Base-by-base conservation (phyloP, 495 filamentous ascomycete genomes). In the Penicillium canariense region DNA sequence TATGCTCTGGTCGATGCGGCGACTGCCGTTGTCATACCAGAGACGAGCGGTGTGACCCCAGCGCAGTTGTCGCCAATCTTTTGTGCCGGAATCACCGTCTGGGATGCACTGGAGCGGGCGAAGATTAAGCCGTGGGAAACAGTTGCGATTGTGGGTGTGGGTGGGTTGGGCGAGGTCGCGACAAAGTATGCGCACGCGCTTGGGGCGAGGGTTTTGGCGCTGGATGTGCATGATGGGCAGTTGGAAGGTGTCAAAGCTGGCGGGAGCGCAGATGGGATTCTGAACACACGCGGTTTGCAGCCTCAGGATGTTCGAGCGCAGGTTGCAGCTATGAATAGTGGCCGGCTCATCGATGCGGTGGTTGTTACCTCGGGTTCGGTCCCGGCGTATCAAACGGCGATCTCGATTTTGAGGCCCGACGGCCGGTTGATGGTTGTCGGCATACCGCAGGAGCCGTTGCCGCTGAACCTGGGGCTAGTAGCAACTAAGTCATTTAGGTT, bases 1-100 rank as follows among this genome's bases (percentile, higher is more conserved):
- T 63, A 63, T 34, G 44, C 55, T 8, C 18, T 54, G 17, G 48
- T 63, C 2, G 60, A 63, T 36, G 51, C 60, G 11, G 60, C 52
- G 23, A 52, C 45, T 14, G 60, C 52, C 1, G 51, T 58, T 2
- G 27, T 55, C n/a, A 42, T 58, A 0, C 44, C 35, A 35, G 5
- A 18, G n/a, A 18, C 23, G 15, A 17, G 26, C 6, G 6, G 10
- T 5, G 47, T 11, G 11, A n/a, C 30, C 0, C 43, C 27, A 0
- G 53, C 42, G n/a, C 45, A 43, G 11, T 34, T 63, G 17, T 30
- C 53, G 30, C 60, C 60, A 0, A 34, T 63, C 1, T 59, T 63
- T 38, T 63, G 60, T 30, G 56, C 60, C 3, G 60, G 56, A 0
- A 51, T 63, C 31, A 63, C 61, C 2, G 61, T 63, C 1, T 63